A percentile compares a stretch with the other conserved stretches of the same genome.
Evolutionary conservation across 352 stramenopile species (phyloP).

Genomic region (Phytopythium vexans): DNA sequence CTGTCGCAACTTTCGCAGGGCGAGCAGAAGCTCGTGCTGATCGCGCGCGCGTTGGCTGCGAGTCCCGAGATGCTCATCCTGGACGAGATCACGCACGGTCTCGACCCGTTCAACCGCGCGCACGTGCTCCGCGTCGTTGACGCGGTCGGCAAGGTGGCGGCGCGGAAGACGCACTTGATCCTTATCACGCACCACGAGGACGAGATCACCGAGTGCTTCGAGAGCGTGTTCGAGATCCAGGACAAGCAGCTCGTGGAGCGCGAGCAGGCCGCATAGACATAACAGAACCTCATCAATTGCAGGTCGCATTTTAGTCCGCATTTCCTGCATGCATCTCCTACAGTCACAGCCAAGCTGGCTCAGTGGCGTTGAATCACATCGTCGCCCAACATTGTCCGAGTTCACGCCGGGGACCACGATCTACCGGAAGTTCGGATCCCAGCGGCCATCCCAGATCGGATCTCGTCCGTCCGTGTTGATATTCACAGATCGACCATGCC

Average conservation of each 20-base stretch:
- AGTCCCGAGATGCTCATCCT: conserved; percentile 83
- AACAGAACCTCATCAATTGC: neutral
- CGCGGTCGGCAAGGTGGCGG: conserved; percentile 53
- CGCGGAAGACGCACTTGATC: conserved; percentile 58
- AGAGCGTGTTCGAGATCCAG: conserved; percentile 78
- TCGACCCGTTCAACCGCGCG: conserved; percentile 83
- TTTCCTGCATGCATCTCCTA: too few relatives aligned
- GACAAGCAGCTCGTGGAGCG: conserved; percentile 52
- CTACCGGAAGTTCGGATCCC: too few relatives aligned
- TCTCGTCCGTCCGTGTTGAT: too few relatives aligned
- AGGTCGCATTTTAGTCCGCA: too few relatives aligned
- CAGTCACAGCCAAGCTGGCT: too few relatives aligned
- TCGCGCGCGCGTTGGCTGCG: conserved; percentile 75
- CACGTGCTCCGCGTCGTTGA: conserved; percentile 78
- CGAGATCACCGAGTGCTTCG: conserved; percentile 84
- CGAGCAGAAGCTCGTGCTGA: conserved; percentile 90
- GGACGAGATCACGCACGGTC: conserved; percentile 90
- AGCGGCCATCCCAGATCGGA: too few relatives aligned
- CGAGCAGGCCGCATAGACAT: conserved; percentile 16
- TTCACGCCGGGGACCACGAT: too few relatives aligned
- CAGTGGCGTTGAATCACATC: too few relatives aligned
- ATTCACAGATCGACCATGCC: too few relatives aligned
- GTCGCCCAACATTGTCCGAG: too few relatives aligned
- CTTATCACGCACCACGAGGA: conserved; percentile 93
- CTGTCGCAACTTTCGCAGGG: conserved; percentile 87